Conservation (phyloP, 108 stramenopile genomes). For the Nannochloropsis granulata region DNA sequence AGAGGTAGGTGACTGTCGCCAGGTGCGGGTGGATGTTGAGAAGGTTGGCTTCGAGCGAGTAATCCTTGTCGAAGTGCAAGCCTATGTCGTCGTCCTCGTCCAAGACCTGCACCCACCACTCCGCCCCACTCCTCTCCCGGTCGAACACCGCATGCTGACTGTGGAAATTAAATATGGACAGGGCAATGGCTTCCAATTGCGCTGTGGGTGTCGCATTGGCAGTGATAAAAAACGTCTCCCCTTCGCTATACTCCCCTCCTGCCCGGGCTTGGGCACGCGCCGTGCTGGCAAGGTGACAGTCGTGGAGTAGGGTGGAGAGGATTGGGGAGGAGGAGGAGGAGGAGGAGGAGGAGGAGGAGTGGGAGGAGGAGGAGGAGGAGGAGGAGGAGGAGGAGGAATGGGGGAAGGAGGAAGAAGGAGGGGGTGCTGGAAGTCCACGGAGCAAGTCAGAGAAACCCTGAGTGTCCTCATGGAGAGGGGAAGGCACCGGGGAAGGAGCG, state of each 20-base stretch:
- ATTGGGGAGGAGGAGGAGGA: neutral
- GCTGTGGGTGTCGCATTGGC: constrained; percentile 14
- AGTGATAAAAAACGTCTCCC: neutral
- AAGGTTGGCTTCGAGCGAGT: constrained; percentile 23
- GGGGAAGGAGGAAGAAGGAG: too few species aligned
- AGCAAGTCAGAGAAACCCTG: neutral
- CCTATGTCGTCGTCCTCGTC: constrained; percentile 35
- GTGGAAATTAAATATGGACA: constrained; percentile 29
- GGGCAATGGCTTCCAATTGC: constrained; percentile 23
- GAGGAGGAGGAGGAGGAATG: too few species aligned
- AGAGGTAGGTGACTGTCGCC: constrained; percentile 38
- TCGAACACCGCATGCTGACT: constrained; percentile 18
- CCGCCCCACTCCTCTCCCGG: constrained; percentile 22
- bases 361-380: too few species aligned
- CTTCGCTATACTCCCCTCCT: neutral
- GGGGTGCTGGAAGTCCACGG: too few species aligned
- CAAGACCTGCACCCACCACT: constrained; percentile 40
- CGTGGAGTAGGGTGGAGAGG: neutral
- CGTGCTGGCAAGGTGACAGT: neutral
- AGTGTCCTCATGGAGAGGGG: neutral
- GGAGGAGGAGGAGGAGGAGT: neutral
- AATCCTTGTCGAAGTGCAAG: constrained; percentile 41
- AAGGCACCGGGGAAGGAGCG: constrained; percentile 10
- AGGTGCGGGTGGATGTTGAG: constrained; percentile 34
- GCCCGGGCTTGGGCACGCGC: neutral